Percentiles rank a stretch among this genome's conserved stretches.
phyloP scores from a whole-genome alignment of 164 flowering plant genomes.

The Sedum album region DNA sequence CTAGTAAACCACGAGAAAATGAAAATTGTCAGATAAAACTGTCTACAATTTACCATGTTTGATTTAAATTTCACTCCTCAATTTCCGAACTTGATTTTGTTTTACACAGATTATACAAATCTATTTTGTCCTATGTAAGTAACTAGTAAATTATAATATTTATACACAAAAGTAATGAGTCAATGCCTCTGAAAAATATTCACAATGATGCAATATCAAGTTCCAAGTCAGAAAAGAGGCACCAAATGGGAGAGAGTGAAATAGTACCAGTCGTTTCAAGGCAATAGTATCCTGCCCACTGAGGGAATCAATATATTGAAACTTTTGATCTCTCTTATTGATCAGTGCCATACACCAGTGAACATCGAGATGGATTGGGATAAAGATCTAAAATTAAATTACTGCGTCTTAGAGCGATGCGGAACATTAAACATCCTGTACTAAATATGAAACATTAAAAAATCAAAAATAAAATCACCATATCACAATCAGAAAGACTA shows the following conservation, averaged over 20 bases:
- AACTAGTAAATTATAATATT: too few species aligned
- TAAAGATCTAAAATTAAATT: constrained; percentile 51
- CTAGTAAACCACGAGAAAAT: constrained; percentile 26
- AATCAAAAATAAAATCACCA: constrained; percentile 31
- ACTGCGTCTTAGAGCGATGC: background rate
- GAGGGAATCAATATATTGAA: constrained; percentile 94
- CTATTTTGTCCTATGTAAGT: background rate
- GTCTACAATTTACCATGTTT: too few species aligned
- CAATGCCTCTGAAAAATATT: background rate
- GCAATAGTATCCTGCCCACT: constrained; percentile 50
- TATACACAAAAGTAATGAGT: background rate
- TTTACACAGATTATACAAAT: too few species aligned
- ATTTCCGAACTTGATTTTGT: too few species aligned
- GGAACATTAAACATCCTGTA: background rate
- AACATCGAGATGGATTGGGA: constrained; percentile 72
- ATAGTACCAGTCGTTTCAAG: constrained; percentile 48
- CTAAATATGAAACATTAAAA: background rate
- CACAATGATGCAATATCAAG: background rate
- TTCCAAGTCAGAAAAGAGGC: background rate
- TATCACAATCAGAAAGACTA: constrained; percentile 80
- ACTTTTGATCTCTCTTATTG: constrained; percentile 65
- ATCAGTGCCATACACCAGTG: constrained; percentile 95
- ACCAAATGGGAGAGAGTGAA: background rate
- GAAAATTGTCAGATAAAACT: background rate
- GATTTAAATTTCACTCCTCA: too few species aligned